Conservation (phyloP, 2,329 filamentous ascomycete species). For the Fusarium sp. region DNA sequence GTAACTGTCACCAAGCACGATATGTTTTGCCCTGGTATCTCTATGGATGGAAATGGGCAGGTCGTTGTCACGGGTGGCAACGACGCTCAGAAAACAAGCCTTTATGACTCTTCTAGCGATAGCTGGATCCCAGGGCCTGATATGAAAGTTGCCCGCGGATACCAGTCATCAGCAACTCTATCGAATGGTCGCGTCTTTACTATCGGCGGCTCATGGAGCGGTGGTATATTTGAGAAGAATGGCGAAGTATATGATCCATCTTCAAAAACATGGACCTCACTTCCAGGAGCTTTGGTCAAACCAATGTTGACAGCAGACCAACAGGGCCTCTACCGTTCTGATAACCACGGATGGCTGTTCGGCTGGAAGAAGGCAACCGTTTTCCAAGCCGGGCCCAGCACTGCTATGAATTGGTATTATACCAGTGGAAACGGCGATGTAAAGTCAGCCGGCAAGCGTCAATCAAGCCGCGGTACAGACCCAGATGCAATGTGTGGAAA, state of each 20-base stretch:
- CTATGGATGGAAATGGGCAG: conserved; percentile 59
- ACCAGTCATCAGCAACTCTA: conserved; percentile 21
- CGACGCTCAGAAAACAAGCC: conserved; percentile 59
- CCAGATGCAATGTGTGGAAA: conserved; percentile 66
- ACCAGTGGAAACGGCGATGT: conserved; percentile 46
- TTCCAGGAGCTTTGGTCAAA: conserved; percentile 52
- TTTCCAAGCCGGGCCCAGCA: conserved; percentile 66
- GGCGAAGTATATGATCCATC: conserved; percentile 23
- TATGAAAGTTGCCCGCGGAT: conserved; percentile 20
- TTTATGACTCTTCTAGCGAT: conserved; percentile 52
- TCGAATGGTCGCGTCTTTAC: conserved; percentile 26
- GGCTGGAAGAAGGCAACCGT: conserved; percentile 58
- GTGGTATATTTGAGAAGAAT: conserved; percentile 12
- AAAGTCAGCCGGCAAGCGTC: conserved; percentile 42
- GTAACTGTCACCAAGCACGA: conserved; percentile 60
- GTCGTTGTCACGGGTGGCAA: conserved; percentile 67
- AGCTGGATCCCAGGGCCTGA: conserved; percentile 23
- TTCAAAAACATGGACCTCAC: conserved; percentile 12
- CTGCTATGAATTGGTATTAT: conserved; percentile 67
- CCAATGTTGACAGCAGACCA: conserved; percentile 59
- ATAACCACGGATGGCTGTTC: conserved; percentile 47
- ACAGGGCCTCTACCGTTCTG: conserved; percentile 56
- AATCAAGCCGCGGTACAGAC: conserved; percentile 49
- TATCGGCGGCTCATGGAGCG: conserved; percentile 33
- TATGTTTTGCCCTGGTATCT: conserved; percentile 69